Conservation (phyloP, 202 grass and related monocot species). For the Musa balbisiana region DNA sequence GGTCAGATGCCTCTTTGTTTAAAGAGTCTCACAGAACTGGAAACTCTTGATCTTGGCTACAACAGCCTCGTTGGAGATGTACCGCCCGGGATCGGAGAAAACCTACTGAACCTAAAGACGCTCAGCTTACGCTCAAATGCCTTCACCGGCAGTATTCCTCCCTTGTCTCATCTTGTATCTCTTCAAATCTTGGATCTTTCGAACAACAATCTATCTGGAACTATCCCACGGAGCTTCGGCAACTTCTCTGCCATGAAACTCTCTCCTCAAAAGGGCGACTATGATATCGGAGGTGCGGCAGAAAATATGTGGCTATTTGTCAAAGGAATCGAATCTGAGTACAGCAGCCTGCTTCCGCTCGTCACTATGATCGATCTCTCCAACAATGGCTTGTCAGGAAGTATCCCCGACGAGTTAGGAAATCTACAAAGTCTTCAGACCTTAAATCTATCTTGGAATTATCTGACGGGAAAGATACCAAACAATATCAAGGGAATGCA, state of each 20-base stretch:
- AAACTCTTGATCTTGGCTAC: conserved; percentile 25
- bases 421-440: conserved; percentile 15
- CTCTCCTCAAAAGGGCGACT: not conserved
- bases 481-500: not conserved
- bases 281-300: not conserved
- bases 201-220: conserved; percentile 29
- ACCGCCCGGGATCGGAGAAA: conserved; percentile 25
- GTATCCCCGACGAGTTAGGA: conserved; percentile 30
- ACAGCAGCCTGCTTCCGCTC: not conserved
- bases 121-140: conserved; percentile 27
- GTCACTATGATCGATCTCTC: conserved; percentile 27
- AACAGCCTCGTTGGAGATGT: conserved; percentile 26
- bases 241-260: conserved; percentile 1
- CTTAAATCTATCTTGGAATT: conserved; percentile 36
- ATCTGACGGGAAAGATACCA: conserved; percentile 25
- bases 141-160: conserved; percentile 23
- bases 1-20: conserved; percentile 29
- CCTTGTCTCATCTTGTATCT: not conserved
- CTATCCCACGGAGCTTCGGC: conserved; percentile 16
- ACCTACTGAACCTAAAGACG: not conserved
- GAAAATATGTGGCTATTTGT: not conserved
- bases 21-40: not conserved
- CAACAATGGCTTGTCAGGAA: conserved; percentile 24
- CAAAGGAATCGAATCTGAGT: not conserved
- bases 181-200: conserved; percentile 32